Evolutionary conservation across 495 filamentous ascomycete genomes (phyloP), one percentile per base, ranked within the genome.

Genomic region (Saxispiralis lemnorum): DNA sequence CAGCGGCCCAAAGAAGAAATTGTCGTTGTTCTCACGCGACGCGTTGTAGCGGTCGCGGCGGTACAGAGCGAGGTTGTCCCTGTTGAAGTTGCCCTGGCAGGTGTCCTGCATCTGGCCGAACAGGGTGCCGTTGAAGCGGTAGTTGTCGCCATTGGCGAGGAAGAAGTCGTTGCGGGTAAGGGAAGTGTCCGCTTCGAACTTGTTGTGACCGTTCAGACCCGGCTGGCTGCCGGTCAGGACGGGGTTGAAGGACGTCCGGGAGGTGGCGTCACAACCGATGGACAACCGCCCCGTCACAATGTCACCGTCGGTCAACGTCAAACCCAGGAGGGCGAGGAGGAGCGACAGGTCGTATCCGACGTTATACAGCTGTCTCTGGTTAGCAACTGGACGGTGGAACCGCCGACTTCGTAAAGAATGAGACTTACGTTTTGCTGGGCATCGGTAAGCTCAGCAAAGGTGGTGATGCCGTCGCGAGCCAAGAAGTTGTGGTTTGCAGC

Each of bases 111-210:
- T 63, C 53, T 48, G 49, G 28, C 35, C 47, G 46, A 61, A 66
- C 6, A 66, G 51, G 14, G 59, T 65, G n/a, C 51, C 52, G 48
- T 67, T 64, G 36, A 33, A 48, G 17, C 19, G 44, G 47, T 54
- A 63, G 50, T 64, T 51, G 40, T 66, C 59, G 31, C 61, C 59
- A 11, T 56, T 40, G 41, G 40, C 49, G 6, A 55, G 38, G 52
- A 62, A 67, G 48, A 52, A 66, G 44, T 67, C 63, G 36, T 62
- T 58, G 9, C 64, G 57, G 14, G 64, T 62, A 5, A 67, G 52
- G 14, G 61, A 64, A 0, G 59, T 56, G 38, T 67, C 61, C 2
- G 42, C 43, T 45, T 67, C 64, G 44, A 67, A 64, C 47, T 63
- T 65, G 46, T 66, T 64, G 51, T 66, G 63, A 30, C 58, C 59